A percentile compares a stretch with the other conserved stretches of the same genome.
Evolutionary conservation across 2,329 filamentous ascomycete genomes (phyloP).

Genomic region (Aspergillus vadensis): DNA sequence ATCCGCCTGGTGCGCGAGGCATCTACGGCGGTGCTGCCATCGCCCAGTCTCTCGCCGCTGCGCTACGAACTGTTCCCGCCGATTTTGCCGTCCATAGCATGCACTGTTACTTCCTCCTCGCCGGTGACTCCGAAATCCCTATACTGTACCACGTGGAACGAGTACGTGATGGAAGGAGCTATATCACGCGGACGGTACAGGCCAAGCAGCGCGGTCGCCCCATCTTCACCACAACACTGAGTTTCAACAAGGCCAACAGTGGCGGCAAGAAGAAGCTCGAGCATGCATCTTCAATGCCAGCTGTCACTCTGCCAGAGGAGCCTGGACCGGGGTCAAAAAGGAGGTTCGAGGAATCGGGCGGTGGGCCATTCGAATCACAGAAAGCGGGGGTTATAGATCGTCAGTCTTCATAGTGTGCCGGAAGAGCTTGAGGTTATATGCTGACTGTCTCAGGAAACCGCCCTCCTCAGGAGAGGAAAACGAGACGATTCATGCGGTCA

Average conservation of each 20-base stretch:
- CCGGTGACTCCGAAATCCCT: constrained; percentile 79
- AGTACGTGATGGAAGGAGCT: constrained; percentile 86
- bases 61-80: constrained; percentile 78
- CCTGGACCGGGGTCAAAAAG: constrained; percentile 29
- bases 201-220: constrained; percentile 82
- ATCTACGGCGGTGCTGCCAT: constrained; percentile 94
- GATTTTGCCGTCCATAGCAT: constrained; percentile 89
- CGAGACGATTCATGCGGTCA: constrained; percentile 56
- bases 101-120: constrained; percentile 98
- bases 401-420: constrained; percentile 28
- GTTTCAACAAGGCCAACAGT: constrained; percentile 69
- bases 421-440: too few species aligned
- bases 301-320: constrained; percentile 49
- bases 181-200: constrained; percentile 92
- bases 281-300: constrained; percentile 66
- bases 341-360: constrained; percentile 31
- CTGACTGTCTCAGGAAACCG: constrained; percentile 28
- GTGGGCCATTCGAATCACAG: constrained; percentile 61
- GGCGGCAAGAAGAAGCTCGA: constrained; percentile 58
- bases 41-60: constrained; percentile 84
- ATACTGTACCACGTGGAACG: constrained; percentile 94
- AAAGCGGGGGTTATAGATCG: constrained; percentile 59
- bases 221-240: constrained; percentile 95
- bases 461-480: constrained; percentile 65
- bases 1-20: constrained; percentile 85